Evolutionary conservation across 108 stramenopile species (phyloP), one percentile per base, ranked within the genome.

Genomic region (Skeletonema tropicum): DNA sequence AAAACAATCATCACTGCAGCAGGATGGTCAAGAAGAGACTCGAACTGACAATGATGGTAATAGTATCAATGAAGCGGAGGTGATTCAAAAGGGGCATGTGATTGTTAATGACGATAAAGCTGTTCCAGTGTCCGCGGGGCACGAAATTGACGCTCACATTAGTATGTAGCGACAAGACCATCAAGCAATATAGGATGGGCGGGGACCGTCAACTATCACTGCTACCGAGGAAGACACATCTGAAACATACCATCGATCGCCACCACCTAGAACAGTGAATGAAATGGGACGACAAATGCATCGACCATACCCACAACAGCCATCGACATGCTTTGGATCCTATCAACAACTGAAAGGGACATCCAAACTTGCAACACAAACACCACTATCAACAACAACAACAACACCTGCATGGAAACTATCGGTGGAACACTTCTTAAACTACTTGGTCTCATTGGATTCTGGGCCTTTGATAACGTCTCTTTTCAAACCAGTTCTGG

Each of bases 381-480:
- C 39, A 21, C 2, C 17, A n/a, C n/a, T n/a, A n/a, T n/a, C n/a
- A n/a, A n/a, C n/a, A n/a, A n/a, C n/a, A n/a, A n/a, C n/a, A 35
- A 19, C 81, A 3, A 74, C 74, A 12, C 84, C 84, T 5, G 52
- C 64, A 46, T 87, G 86, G 83, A 92, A 83, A 63, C 68, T 86
- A 64, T 87, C 42, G 85, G 88, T 13, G 48, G 80, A 19, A 77
- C 88, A 11, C n/a, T n/a, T n/a, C 14, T 88, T 29, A 93, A 95
- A 73, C 73, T 91, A 11, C 12, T 89, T 10, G 87, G 91, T 35
- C 73, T 96, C 66, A 63, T 87, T 64, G 88, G 89, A 17, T 96
- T 90, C 64, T 93, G 87, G 89, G 75, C 85, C 8, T 90, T 83
- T 30, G 95, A 96, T 66, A 96, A 96, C 60, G n/a, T 90, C 7